Conservation (phyloP, 768 basidiomycete species). For the Collybia sp. region DNA sequence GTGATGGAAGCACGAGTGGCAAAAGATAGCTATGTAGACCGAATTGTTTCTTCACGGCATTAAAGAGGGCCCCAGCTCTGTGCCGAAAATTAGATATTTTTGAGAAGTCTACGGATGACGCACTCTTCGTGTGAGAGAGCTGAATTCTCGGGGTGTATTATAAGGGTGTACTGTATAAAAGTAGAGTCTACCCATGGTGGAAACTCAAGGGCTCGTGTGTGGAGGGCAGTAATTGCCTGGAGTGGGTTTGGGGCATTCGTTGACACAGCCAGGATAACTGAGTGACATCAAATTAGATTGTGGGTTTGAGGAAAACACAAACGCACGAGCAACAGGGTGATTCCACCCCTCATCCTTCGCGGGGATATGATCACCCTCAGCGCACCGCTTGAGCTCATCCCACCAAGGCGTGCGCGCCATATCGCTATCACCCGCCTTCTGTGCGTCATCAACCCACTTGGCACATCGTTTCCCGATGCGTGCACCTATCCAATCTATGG, state of each 20-base stretch:
- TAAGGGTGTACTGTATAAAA: conserved; percentile 67
- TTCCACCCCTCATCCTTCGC: conserved; percentile 78
- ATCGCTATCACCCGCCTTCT: conserved; percentile 37
- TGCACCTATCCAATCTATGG: conserved; percentile 83
- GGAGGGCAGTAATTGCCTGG: conserved; percentile 73
- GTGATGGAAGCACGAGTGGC: conserved; percentile 52
- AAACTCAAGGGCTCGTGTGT: conserved; percentile 60
- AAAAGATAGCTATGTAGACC: conserved; percentile 76
- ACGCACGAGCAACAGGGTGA: conserved; percentile 77
- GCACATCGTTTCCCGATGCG: conserved; percentile 59
- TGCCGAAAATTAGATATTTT: conserved; percentile 1
- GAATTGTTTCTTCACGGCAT: conserved; percentile 85
- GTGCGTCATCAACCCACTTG: conserved; percentile 69
- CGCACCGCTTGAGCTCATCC: conserved; percentile 77
- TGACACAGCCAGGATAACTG: conserved; percentile 80
- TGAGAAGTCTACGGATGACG: conserved; percentile 22
- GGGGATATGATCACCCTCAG: conserved; percentile 73
- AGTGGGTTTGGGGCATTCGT: conserved; percentile 79
- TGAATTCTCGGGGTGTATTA: conserved; percentile 70
- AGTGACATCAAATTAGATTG: conserved; percentile 6
- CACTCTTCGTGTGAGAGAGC: conserved; percentile 77
- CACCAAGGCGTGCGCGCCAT: conserved; percentile 71
- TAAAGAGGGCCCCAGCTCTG: conserved; percentile 76
- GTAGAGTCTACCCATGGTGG: conserved; percentile 80
- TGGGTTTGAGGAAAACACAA: conserved; percentile 6